Evolutionary conservation across 768 basidiomycete species (phyloP).

Genomic region (Suillus brevipes): DNA sequence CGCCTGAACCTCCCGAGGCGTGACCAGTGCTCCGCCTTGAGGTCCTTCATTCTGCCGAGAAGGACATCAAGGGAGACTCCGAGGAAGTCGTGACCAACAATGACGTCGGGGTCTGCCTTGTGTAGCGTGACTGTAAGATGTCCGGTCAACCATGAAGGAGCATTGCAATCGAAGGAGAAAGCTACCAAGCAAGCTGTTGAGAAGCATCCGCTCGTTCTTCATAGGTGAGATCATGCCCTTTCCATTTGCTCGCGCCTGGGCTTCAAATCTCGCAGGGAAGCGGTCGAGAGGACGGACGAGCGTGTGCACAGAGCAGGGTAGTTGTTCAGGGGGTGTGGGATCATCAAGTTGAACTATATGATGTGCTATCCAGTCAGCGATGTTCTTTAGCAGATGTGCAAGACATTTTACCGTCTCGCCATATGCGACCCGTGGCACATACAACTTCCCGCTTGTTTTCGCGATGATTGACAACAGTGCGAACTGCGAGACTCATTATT

Average conservation of each 20-base stretch:
- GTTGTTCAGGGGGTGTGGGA: slow-evolving; percentile 83
- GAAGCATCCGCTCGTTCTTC: slow-evolving; percentile 81
- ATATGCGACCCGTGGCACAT: slow-evolving; percentile 79
- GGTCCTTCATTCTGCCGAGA: slow-evolving; percentile 85
- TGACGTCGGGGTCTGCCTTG: slow-evolving; percentile 90
- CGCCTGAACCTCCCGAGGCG: slow-evolving; percentile 88
- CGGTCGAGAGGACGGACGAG: slow-evolving; percentile 87
- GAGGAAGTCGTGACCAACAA: slow-evolving; percentile 93
- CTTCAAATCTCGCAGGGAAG: slow-evolving; percentile 85
- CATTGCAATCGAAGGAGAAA: not conserved
- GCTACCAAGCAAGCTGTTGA: slow-evolving; percentile 76
- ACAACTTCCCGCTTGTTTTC: slow-evolving; percentile 95
- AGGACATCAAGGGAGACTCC: slow-evolving; percentile 89
- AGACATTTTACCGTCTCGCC: slow-evolving; percentile 62
- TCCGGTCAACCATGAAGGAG: slow-evolving; percentile 4
- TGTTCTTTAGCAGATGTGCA: not conserved
- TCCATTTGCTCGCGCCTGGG: slow-evolving; percentile 57
- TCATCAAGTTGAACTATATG: slow-evolving; percentile 82
- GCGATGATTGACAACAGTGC: slow-evolving; percentile 91
- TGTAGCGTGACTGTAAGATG: slow-evolving; percentile 60
- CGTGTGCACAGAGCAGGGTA: slow-evolving; percentile 82
- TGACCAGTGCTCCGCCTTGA: slow-evolving; percentile 93
- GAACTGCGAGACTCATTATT: slow-evolving; percentile 82
- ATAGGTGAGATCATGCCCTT: slow-evolving; percentile 72
- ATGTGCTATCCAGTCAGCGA: slow-evolving; percentile 5